Evolutionary conservation across 306 rosid genomes (phyloP).

Genomic region (Lagenaria siceraria): DNA sequence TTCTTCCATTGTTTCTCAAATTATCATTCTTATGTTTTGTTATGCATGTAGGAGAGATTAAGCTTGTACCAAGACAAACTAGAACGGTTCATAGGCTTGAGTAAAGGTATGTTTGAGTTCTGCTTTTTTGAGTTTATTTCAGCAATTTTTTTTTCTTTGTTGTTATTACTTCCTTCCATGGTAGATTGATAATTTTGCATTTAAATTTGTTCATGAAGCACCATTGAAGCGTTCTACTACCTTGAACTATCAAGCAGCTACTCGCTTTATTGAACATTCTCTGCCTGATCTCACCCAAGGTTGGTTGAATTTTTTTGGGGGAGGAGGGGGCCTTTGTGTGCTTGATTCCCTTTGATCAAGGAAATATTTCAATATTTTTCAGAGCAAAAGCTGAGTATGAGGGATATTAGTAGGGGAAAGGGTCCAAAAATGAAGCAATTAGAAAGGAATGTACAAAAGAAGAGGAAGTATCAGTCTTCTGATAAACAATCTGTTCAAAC

Average conservation of each 20-base stretch:
- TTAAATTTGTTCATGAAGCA: slow-evolving; percentile 46
- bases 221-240: slow-evolving; percentile 79
- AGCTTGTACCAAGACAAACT: slow-evolving; percentile 56
- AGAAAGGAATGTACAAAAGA: slow-evolving; percentile 53
- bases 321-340: background rate
- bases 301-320: slow-evolving; percentile 26
- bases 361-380: slow-evolving; percentile 15
- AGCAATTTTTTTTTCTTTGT: background rate
- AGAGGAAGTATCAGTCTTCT: slow-evolving; percentile 65
- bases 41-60: slow-evolving; percentile 53
- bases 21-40: background rate
- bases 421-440: slow-evolving; percentile 22
- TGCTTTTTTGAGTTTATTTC: background rate
- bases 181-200: slow-evolving; percentile 4
- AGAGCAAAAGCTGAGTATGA: slow-evolving; percentile 63
- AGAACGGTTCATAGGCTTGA: slow-evolving; percentile 38
- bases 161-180: background rate
- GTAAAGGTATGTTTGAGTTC: slow-evolving; percentile 36
- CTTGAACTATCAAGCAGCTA: slow-evolving; percentile 74
- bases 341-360: slow-evolving; percentile 8
- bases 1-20: background rate
- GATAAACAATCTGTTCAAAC: slow-evolving; percentile 52
- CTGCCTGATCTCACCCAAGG: slow-evolving; percentile 82
- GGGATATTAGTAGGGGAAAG: slow-evolving; percentile 60
- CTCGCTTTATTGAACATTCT: slow-evolving; percentile 78